Evolutionary conservation across 2,329 filamentous ascomycete genomes (phyloP).

Genomic region (Trichoderma aggressivum): DNA sequence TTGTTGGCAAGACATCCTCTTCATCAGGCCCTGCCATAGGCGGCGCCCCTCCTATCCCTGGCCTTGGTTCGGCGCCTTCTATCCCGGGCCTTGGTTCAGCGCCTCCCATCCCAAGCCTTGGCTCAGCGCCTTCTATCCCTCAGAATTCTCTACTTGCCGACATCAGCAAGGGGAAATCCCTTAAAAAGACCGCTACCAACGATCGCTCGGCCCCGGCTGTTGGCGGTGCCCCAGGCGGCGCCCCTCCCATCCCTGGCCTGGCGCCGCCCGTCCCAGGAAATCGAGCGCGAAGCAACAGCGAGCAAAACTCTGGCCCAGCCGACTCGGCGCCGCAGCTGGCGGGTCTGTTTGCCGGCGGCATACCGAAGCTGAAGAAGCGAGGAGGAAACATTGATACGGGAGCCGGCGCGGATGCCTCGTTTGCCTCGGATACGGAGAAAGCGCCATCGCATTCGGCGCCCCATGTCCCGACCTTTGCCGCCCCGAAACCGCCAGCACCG

Average conservation of each 20-base stretch:
- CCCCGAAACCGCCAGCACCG: constrained; percentile 47
- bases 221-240: constrained; percentile 59
- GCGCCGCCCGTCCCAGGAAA: constrained; percentile 63
- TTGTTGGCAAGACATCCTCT: constrained; percentile 42
- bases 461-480: constrained; percentile 50
- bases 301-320: constrained; percentile 54
- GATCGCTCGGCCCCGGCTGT: constrained; percentile 82
- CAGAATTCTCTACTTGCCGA: constrained; percentile 85
- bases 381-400: constrained; percentile 76
- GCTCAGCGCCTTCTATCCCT: constrained; percentile 54
- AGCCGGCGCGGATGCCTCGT: constrained; percentile 58
- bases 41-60: constrained; percentile 74
- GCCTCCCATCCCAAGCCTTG: constrained; percentile 60
- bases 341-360: constrained; percentile 87
- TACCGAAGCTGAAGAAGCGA: constrained; percentile 89
- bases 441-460: constrained; percentile 27
- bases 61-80: constrained; percentile 59
- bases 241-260: constrained; percentile 72
- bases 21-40: constrained; percentile 59
- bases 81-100: constrained; percentile 53
- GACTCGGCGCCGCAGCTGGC: constrained; percentile 74
- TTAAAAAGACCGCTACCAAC: constrained; percentile 88
- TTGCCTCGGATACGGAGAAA: constrained; percentile 71
- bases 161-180: constrained; percentile 73
- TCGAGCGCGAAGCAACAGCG: constrained; percentile 80